These are phyloP conservation scores for Cyclaneusma minus DNA, from an alignment of 2,329 filamentous ascomycete genomes.

Conservation along the genomic window DNA sequence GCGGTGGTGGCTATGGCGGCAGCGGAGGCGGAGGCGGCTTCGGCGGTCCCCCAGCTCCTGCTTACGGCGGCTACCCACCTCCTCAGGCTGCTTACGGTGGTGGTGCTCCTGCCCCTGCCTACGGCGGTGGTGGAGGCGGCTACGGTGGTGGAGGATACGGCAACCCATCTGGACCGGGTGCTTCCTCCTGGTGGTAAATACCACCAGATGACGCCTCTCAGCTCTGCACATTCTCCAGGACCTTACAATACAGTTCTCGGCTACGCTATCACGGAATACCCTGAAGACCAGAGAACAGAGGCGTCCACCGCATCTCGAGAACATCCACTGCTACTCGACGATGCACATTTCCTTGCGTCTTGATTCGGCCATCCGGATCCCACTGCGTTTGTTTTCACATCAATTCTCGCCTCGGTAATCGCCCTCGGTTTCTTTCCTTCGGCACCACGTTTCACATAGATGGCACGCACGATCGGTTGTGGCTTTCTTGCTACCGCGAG, in stretches of 20 bases:
- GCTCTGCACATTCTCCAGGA: too few relatives aligned
- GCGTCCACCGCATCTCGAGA: too few relatives aligned
- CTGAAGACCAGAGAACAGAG: too few relatives aligned
- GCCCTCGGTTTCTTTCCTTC: too few relatives aligned
- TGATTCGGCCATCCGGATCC: too few relatives aligned
- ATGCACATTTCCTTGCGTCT: too few relatives aligned
- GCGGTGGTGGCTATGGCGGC: slow-evolving; percentile 36
- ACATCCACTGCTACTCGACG: too few relatives aligned
- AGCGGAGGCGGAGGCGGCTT: slow-evolving; percentile 25
- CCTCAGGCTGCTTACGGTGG: slow-evolving; percentile 24
- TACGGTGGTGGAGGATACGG: slow-evolving; percentile 32
- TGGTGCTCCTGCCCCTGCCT: slow-evolving; percentile 26
- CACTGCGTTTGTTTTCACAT: too few relatives aligned
- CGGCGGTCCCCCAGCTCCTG: slow-evolving; percentile 12
- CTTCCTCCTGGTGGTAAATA: slow-evolving; percentile 40
- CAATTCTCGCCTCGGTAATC: too few relatives aligned
- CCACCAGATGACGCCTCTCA: slow-evolving; percentile 8
- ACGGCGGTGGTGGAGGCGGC: slow-evolving; percentile 22
- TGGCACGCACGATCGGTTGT: slow-evolving; percentile 5
- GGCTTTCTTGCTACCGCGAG: slow-evolving; percentile 1
- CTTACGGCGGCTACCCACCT: slow-evolving; percentile 25
- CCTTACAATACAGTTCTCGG: too few relatives aligned
- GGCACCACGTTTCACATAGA: too few relatives aligned
- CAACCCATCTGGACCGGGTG: slow-evolving; percentile 34
- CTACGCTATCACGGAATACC: too few relatives aligned